Evolutionary conservation across 2,329 filamentous ascomycete species (phyloP).

Genomic region (Colletotrichum liriopes): DNA sequence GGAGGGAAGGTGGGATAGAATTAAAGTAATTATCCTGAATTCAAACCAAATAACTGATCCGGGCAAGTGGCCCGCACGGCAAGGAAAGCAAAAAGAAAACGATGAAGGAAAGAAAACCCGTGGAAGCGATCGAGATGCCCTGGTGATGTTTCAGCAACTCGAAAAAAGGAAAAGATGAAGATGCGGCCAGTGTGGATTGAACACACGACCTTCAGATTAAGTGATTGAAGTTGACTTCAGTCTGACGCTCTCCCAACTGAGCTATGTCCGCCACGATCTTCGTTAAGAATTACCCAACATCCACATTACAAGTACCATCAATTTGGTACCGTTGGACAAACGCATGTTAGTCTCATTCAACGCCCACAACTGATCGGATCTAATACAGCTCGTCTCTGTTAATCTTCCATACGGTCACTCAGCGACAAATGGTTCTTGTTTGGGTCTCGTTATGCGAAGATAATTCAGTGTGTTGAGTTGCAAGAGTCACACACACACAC

Average conservation of each 20-base stretch:
- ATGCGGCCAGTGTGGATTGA: constrained; percentile 43
- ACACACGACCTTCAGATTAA: constrained; percentile 43
- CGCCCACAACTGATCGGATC: neutral
- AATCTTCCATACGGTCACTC: neutral
- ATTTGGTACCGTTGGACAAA: accelerated
- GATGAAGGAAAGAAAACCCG: too few species aligned
- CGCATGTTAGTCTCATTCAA: neutral
- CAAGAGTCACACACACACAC: too few species aligned
- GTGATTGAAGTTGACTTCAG: constrained; percentile 41
- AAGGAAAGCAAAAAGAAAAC: neutral
- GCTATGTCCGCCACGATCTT: constrained; percentile 40
- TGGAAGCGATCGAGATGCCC: too few species aligned
- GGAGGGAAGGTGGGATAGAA: neutral
- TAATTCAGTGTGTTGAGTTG: too few species aligned
- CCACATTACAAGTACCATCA: neutral
- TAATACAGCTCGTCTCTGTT: neutral
- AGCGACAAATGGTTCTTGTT: too few species aligned
- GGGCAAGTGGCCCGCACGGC: neutral
- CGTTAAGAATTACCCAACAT: neutral
- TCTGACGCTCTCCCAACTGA: constrained; percentile 44
- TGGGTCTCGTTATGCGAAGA: too few species aligned
- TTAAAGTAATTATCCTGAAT: neutral
- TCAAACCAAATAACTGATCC: neutral
- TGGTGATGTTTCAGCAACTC: neutral
- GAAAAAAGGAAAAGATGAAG: neutral